Percentiles rank a stretch among this genome's conserved stretches.
Conservation (phyloP, 495 filamentous ascomycete genomes). For the Aspergillus incahuasiensis region DNA sequence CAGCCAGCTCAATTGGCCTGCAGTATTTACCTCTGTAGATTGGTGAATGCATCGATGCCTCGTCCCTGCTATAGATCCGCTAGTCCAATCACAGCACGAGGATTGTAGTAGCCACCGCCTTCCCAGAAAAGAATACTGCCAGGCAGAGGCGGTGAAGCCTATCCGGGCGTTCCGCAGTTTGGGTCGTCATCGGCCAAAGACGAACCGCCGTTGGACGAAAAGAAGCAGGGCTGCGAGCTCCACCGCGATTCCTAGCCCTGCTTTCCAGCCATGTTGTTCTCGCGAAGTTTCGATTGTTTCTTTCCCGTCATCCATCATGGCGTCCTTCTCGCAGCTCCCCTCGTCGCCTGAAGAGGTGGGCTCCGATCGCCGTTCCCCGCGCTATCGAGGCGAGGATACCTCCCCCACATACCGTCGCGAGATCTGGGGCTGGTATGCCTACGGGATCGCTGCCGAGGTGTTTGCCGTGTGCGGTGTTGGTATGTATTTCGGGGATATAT, state of each 20-base stretch:
- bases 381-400: slow-evolving; percentile 77
- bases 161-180: slow-evolving; percentile 8
- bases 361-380: slow-evolving; percentile 29
- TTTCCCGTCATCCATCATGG: slow-evolving; percentile 15
- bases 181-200: slow-evolving; percentile 3
- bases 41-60: background rate
- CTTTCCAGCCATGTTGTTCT: slow-evolving; percentile 6
- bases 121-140: background rate
- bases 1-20: no score
- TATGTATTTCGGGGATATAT: slow-evolving; percentile 2
- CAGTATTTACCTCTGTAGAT: background rate
- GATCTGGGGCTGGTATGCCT: slow-evolving; percentile 83
- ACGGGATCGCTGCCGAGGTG: slow-evolving; percentile 85
- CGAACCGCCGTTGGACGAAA: background rate
- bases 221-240: slow-evolving; percentile 3
- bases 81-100: background rate
- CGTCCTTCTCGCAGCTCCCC: slow-evolving; percentile 13
- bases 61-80: background rate
- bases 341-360: slow-evolving; percentile 19
- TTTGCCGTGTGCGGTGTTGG: slow-evolving; percentile 83
- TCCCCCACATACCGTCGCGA: slow-evolving; percentile 74
- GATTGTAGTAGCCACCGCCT: background rate
- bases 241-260: slow-evolving; percentile 1
- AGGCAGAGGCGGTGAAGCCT: background rate
- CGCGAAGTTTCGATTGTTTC: background rate